Conservation (phyloP, 495 filamentous ascomycete genomes). For the Aspergillus egyptiacus region DNA sequence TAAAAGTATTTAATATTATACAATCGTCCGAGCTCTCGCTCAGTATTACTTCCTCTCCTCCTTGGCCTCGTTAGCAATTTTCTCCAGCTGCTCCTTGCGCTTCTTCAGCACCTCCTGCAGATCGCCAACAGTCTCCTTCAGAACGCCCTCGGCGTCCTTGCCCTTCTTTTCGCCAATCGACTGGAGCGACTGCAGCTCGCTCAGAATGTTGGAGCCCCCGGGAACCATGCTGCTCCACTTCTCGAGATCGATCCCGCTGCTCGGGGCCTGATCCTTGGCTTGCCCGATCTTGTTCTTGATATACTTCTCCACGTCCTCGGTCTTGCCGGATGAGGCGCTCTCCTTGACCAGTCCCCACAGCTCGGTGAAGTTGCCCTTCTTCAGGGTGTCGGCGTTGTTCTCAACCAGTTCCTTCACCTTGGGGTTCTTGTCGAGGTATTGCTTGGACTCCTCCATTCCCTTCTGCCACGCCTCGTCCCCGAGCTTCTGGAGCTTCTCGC, state of each 20-base stretch:
- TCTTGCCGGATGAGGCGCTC: constrained; percentile 49
- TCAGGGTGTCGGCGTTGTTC: constrained; percentile 53
- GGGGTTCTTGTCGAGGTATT: constrained; percentile 60
- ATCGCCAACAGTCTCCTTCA: constrained; percentile 54
- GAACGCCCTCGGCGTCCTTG: constrained; percentile 52
- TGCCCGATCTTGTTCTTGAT: constrained; percentile 48
- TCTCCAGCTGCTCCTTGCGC: constrained; percentile 35
- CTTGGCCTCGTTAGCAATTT: constrained; percentile 35
- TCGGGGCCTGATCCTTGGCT: constrained; percentile 35
- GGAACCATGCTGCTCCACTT: constrained; percentile 49
- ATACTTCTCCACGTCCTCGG: constrained; percentile 51
- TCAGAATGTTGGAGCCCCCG: constrained; percentile 48
- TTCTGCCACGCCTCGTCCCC: constrained; percentile 61
- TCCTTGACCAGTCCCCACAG: constrained; percentile 49
- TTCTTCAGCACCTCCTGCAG: constrained; percentile 41
- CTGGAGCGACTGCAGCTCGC: constrained; percentile 49
- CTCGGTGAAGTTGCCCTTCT: constrained; percentile 51
- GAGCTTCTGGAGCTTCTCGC: constrained; percentile 51
- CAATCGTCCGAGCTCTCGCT: no score
- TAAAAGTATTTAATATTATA: no score
- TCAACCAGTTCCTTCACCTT: constrained; percentile 58
- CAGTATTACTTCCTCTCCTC: constrained; percentile 18
- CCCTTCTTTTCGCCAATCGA: constrained; percentile 52
- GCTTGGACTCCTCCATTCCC: constrained; percentile 54
- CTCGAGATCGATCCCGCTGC: constrained; percentile 33